Base-by-base conservation (phyloP, 805 yeast genomes). In the Zygosaccharomyces bisporus region DNA sequence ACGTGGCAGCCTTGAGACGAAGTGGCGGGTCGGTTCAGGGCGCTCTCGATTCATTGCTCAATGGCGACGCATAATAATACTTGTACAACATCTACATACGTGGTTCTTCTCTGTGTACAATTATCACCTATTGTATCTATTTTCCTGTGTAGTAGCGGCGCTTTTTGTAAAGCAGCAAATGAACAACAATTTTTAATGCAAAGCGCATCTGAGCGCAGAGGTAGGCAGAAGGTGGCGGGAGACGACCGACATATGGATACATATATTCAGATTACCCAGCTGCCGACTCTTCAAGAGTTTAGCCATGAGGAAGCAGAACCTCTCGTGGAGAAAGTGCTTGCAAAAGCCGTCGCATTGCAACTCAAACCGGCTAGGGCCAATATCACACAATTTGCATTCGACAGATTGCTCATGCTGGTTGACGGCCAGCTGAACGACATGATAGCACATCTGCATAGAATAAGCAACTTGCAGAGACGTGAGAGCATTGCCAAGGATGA, bases 21-120 rank as follows among this genome's bases (percentile, higher is more conserved):
- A 80, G 91, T 44, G 99, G 99, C 25, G 99, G 99, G 6, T 86
- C 90, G 51, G 97, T 91, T 19, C 96, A 91, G 69, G 97, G 97
- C 36, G 99, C 99, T 8, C 74, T 91, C 41, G 97, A 91, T 66
- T 86, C 87, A 43, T 70, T 90, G 55, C 74, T 90, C 46, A 83
- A 75, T 49, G 86, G 85, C 20, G 67, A 69, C 44, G 74, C 76
- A 33, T 78, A 63, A 55, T 17, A n/a, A 19, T 16, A 21, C 4
- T 9, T 36, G 20, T 36, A 17, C 37, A 4, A 18, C 36, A 17
- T 6, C 16, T 19, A 7, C 13, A 37, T 23, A 37, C n/a, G 12
- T 21, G 9, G n/a, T 4, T n/a, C n/a, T 14, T 6, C 8, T 14
- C 19, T 23, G 12, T 14, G 8, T 17, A 7, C 40, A 14, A 30